Base-by-base conservation (phyloP, 805 yeast species). In the Ogataea degrootiae region DNA sequence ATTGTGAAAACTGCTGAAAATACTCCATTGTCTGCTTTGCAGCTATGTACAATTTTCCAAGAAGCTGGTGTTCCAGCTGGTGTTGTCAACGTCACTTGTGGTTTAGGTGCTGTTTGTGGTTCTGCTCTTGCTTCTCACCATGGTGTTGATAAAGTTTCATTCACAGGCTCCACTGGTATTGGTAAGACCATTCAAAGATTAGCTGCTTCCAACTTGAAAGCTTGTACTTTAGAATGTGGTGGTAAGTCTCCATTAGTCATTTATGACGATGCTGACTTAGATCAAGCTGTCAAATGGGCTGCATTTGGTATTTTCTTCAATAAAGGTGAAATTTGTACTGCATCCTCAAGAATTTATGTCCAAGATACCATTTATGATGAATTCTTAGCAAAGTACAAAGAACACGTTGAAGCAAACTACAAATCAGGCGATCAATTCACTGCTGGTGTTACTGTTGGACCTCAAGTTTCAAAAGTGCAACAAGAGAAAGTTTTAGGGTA, bases 291-390 rank as follows among this genome's bases (percentile, higher is more conserved):
- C 44, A 76, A 83, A 58, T 79, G 82, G 76, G 82, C 89, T 57
- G 77, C 86, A 49, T 66, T 77, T 48, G 97, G 96, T 68, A 90
- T 91, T 63, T 88, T 84, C 77, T 88, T 79, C 79, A 91, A 91
- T 77, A 83, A 91, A 63, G 98, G 98, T 71, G 96, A 92, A 74
- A 91, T 88, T 49, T 91, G 98, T 73, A 85, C 90, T 63, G 97
- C 97, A 35, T 95, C 96, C 55, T 89, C 97, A 47, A 83, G 98
- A 71, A 73, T 90, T 55, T 87, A 88, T 66, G 85, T 91, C 50
- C 96, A 91, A 70, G 95, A 86, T 55, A 78, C 80, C 35, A 75
- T 89, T 58, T 87, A 91, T 70, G 96, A 91, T 54, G 75, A 83
- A 67, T 79, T 89, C 53, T 66, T 89, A 48, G 75, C 71, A 34